Evolutionary conservation across 2,329 filamentous ascomycete species (phyloP).

Genomic region (Epichloe hybrida): DNA sequence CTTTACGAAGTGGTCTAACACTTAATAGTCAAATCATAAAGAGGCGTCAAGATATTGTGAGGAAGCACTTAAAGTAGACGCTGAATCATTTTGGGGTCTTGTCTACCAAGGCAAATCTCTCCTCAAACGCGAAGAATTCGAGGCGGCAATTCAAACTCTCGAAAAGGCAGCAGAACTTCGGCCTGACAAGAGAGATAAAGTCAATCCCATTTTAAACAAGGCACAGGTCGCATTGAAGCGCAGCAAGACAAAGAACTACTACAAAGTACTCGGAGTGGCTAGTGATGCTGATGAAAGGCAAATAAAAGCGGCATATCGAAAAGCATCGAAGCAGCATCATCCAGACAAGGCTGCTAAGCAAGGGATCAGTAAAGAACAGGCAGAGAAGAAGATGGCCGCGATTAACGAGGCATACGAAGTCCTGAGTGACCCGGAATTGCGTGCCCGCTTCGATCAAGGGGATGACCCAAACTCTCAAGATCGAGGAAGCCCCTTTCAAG

Average conservation of each 20-base stretch:
- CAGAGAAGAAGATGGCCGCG: constrained; percentile 91
- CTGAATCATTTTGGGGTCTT: constrained; percentile 68
- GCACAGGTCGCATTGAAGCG: constrained; percentile 74
- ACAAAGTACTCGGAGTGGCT: constrained; percentile 75
- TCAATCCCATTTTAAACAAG: constrained; percentile 62
- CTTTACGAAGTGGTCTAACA: neutral
- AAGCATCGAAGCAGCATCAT: constrained; percentile 69
- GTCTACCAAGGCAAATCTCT: constrained; percentile 60
- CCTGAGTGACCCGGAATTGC: constrained; percentile 72
- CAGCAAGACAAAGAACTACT: constrained; percentile 95
- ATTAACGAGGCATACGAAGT: constrained; percentile 98
- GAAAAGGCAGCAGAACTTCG: constrained; percentile 68
- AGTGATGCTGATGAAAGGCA: constrained; percentile 76
- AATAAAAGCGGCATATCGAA: constrained; percentile 87
- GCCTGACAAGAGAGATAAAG: constrained; percentile 51
- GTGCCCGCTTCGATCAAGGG: constrained; percentile 73
- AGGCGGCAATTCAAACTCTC: constrained; percentile 63
- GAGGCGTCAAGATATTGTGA: constrained; percentile 71
- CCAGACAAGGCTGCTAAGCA: constrained; percentile 79
- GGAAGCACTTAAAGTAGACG: constrained; percentile 58
- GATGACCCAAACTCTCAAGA: constrained; percentile 88
- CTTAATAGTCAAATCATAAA: constrained; percentile 44
- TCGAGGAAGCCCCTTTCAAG: constrained; percentile 56
- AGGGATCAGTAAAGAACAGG: constrained; percentile 70
- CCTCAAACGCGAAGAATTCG: constrained; percentile 72